Evolutionary conservation across 257 asterid genomes (phyloP).

Genomic region (Solanum neorickii): DNA sequence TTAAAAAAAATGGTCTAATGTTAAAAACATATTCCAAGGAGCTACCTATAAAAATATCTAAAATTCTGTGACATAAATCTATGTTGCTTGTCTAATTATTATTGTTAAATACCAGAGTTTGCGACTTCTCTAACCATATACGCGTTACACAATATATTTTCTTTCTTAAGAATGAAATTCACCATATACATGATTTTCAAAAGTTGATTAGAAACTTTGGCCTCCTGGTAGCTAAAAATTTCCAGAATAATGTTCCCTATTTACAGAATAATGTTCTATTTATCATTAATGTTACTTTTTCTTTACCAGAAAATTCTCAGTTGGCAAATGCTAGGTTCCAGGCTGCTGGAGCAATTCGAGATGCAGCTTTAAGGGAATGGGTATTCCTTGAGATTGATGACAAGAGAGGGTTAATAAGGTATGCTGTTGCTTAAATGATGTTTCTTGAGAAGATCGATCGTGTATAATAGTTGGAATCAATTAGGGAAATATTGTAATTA

Average conservation of each 20-base stretch:
- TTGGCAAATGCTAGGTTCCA: slow-evolving; percentile 80
- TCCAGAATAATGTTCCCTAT: background rate
- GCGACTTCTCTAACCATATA: background rate
- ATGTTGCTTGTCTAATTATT: background rate
- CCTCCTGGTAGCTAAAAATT: background rate
- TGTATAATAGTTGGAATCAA: background rate
- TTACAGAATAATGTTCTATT: background rate
- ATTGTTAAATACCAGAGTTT: background rate
- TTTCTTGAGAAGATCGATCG: background rate
- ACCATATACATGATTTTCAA: background rate
- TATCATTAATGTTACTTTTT: background rate
- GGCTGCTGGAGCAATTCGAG: slow-evolving; percentile 93
- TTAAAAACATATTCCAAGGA: background rate
- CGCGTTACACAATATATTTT: background rate
- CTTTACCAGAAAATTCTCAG: slow-evolving; percentile 79
- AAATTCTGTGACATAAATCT: background rate
- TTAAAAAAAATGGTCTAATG: background rate
- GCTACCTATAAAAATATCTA: background rate
- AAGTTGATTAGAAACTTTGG: background rate
- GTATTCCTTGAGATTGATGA: slow-evolving; percentile 53
- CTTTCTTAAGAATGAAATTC: background rate
- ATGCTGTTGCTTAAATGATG: background rate
- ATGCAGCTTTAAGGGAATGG: slow-evolving; percentile 97
- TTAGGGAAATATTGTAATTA: background rate
- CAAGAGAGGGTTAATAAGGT: slow-evolving; percentile 75